Percentiles rank a stretch among this genome's conserved stretches.
Evolutionary conservation across 1,284 basidiomycete genomes (phyloP).

Genomic region (Phellopilus nigrolimitatus): DNA sequence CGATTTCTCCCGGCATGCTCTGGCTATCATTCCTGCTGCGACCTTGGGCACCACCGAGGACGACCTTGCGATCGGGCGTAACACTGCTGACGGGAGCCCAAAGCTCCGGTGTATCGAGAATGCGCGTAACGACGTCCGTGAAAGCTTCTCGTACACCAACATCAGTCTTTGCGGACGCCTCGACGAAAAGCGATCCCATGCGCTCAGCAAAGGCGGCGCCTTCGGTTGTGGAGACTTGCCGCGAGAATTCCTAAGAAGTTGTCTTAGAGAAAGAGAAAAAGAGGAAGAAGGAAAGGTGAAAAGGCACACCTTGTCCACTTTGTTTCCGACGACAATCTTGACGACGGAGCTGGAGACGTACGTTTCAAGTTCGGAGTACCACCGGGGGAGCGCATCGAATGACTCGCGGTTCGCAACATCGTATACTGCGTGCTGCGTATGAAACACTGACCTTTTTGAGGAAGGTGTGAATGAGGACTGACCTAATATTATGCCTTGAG

Average conservation of each 20-base stretch:
- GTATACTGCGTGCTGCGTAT: constrained; percentile 57
- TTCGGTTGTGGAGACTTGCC: constrained; percentile 80
- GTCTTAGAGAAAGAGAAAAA: background rate
- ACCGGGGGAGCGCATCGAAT: constrained; percentile 87
- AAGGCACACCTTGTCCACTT: constrained; percentile 79
- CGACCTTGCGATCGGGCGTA: constrained; percentile 11
- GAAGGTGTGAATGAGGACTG: constrained; percentile 20
- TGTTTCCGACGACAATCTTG: constrained; percentile 94
- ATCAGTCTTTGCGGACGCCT: constrained; percentile 85
- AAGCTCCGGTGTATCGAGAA: constrained; percentile 64
- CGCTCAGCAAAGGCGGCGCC: constrained; percentile 77
- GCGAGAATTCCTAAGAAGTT: constrained; percentile 70
- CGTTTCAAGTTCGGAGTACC: constrained; percentile 94
- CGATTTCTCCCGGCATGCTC: constrained; percentile 13
- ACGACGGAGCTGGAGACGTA: constrained; percentile 88
- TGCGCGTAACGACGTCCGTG: constrained; percentile 71
- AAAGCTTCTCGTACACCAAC: constrained; percentile 80
- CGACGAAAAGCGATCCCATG: constrained; percentile 82
- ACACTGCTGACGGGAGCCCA: constrained; percentile 41
- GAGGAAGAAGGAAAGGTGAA: constrained; percentile 4
- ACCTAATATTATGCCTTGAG: constrained; percentile 93
- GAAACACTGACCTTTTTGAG: background rate
- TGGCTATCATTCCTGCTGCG: background rate
- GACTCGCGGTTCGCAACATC: constrained; percentile 89
- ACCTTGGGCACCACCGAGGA: too few relatives aligned